phyloP scores from a whole-genome alignment of 1,139 yeast species.

The Geotrichum aggregatum region DNA sequence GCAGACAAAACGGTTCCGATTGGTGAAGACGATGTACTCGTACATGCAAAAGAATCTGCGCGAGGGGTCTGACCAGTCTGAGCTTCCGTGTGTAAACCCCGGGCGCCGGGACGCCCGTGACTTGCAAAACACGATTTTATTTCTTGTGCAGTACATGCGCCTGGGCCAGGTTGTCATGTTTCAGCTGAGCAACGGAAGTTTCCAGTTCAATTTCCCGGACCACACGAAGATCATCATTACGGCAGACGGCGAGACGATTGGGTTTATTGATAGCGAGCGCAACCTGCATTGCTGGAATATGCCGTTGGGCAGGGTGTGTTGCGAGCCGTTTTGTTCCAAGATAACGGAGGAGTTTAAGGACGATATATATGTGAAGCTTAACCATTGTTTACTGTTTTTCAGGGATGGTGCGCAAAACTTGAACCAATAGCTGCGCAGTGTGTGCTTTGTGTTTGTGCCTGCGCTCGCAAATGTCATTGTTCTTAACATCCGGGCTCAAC shows the following conservation, averaged over 20 bases:
- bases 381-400: conserved; percentile 5
- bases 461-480: no score
- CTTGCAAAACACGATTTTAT: conserved; percentile 23
- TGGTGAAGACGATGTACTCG: conserved; percentile 33
- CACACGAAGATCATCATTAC: conserved; percentile 85
- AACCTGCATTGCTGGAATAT: conserved; percentile 56
- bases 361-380: conserved; percentile 13
- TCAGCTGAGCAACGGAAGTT: conserved; percentile 85
- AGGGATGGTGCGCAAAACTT: not conserved
- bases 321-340: conserved; percentile 12
- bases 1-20: conserved; percentile 32
- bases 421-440: no score
- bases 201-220: conserved; percentile 92
- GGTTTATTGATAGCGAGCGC: conserved; percentile 77
- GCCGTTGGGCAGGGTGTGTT: conserved; percentile 13
- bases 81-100: conserved; percentile 6
- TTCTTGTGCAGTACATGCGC: conserved; percentile 17
- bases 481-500: no score
- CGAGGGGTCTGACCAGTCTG: conserved; percentile 21
- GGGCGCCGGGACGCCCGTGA: not conserved
- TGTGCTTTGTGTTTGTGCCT: no score
- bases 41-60: conserved; percentile 39
- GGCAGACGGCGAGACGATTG: conserved; percentile 67
- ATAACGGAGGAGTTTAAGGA: conserved; percentile 6
- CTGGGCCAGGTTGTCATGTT: conserved; percentile 55